phyloP scores from a whole-genome alignment of 768 basidiomycete species.

The Amanita brunnescens region DNA sequence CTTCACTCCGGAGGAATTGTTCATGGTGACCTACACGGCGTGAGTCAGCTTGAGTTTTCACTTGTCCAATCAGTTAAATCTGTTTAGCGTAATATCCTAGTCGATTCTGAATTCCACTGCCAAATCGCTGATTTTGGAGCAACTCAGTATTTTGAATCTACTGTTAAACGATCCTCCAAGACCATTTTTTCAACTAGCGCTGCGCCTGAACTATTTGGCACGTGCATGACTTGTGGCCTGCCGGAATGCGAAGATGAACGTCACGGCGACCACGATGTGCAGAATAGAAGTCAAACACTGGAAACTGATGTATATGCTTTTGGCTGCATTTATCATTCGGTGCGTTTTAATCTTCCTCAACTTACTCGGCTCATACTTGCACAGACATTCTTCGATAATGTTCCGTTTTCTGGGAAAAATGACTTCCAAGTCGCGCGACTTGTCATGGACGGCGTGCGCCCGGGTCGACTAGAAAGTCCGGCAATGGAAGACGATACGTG shows the following conservation, averaged over 20 bases:
- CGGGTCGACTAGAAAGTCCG: not conserved
- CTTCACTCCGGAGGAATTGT: not conserved
- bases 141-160: too few relatives aligned
- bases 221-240: too few relatives aligned
- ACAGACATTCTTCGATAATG: not conserved
- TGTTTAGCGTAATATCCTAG: too few relatives aligned
- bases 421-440: not conserved
- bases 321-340: not conserved
- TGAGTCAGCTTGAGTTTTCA: not conserved
- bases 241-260: too few relatives aligned
- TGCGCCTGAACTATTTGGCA: not conserved
- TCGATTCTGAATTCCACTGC: too few relatives aligned
- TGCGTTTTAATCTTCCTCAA: not conserved
- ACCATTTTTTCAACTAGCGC: not conserved
- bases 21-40: not conserved
- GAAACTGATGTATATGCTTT: constrained; percentile 4
- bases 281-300: not conserved
- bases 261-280: too few relatives aligned
- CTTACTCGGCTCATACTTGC: not conserved
- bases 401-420: not conserved
- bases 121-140: too few relatives aligned
- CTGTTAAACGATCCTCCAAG: not conserved
- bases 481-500: not conserved
- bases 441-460: not conserved
- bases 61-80: too few relatives aligned